A percentile compares a stretch with the other conserved stretches of the same genome.
phyloP scores from a whole-genome alignment of 345 rosid genomes.

The Cardamine chenopodiifolia region DNA sequence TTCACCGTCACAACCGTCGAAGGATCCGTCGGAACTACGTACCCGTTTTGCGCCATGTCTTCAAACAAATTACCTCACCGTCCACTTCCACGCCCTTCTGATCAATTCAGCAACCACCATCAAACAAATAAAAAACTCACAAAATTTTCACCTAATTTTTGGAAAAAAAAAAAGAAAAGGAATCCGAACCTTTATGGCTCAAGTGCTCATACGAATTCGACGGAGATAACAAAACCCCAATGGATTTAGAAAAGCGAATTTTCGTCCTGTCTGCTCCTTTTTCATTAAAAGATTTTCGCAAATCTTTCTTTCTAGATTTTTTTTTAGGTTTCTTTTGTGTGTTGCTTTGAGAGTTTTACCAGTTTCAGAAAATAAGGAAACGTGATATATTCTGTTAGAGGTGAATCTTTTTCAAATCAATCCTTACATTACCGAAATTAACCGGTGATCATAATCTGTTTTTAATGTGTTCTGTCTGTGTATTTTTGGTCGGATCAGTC shows the following conservation, averaged over 20 bases:
- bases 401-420: background rate
- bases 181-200: background rate
- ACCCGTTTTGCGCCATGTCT: constrained; percentile 66
- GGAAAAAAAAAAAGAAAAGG: background rate
- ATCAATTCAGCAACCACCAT: background rate
- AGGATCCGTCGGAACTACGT: constrained; percentile 74
- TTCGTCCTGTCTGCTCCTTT: constrained; percentile 24
- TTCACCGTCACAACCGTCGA: constrained; percentile 57
- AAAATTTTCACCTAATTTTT: background rate
- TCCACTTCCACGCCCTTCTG: constrained; percentile 35
- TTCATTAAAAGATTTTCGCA: constrained; percentile 36
- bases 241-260: constrained; percentile 17
- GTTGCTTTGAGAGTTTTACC: constrained; percentile 15
- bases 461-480: too few species aligned
- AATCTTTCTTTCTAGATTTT: constrained; percentile 23
- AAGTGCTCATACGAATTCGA: constrained; percentile 41
- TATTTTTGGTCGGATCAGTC: background rate
- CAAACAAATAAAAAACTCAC: background rate
- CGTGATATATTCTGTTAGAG: constrained; percentile 11
- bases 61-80: constrained; percentile 16
- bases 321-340: constrained; percentile 21
- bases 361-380: constrained; percentile 18
- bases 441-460: background rate
- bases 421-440: background rate
- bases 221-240: constrained; percentile 12